Conservation (phyloP, 2,329 filamentous ascomycete species). For the Ceratocystis variospora region DNA sequence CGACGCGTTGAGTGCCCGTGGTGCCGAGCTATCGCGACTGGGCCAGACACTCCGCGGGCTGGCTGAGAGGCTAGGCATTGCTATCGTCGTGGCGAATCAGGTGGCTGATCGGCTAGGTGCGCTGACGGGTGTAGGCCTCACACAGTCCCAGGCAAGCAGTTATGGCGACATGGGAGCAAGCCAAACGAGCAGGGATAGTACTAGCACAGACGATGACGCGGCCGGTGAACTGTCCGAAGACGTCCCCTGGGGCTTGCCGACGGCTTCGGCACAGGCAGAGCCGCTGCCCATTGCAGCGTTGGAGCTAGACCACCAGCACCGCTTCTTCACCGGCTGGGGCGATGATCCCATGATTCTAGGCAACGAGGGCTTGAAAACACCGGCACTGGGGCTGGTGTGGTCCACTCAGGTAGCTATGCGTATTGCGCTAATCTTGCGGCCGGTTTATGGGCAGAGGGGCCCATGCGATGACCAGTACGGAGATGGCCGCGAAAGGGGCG, state of each 20-base stretch:
- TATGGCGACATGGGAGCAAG: neutral
- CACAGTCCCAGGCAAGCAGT: conserved; percentile 7
- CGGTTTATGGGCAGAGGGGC: conserved; percentile 35
- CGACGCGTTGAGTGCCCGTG: conserved; percentile 57
- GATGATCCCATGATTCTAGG: conserved; percentile 41
- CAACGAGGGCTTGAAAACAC: conserved; percentile 52
- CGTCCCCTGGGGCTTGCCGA: conserved; percentile 24
- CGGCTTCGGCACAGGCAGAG: conserved; percentile 22
- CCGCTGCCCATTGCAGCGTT: conserved; percentile 41
- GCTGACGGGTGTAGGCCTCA: conserved; percentile 21
- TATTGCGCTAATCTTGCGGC: conserved; percentile 64
- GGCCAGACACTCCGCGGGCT: conserved; percentile 63
- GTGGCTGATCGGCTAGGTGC: conserved; percentile 69
- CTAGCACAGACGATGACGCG: conserved; percentile 21
- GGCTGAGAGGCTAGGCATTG: conserved; percentile 59
- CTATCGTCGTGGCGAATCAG: conserved; percentile 87
- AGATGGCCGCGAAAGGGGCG: conserved; percentile 26
- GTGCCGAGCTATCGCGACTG: conserved; percentile 61
- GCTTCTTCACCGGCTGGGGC: conserved; percentile 93
- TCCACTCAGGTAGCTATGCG: conserved; percentile 75
- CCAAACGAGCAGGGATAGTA: conserved; percentile 21
- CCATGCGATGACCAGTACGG: conserved; percentile 31
- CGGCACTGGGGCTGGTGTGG: conserved; percentile 79
- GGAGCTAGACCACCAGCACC: conserved; percentile 74
- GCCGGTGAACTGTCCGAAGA: conserved; percentile 23